Conservation (phyloP, 164 flowering plant genomes). For the Paratinospora sagittata region DNA sequence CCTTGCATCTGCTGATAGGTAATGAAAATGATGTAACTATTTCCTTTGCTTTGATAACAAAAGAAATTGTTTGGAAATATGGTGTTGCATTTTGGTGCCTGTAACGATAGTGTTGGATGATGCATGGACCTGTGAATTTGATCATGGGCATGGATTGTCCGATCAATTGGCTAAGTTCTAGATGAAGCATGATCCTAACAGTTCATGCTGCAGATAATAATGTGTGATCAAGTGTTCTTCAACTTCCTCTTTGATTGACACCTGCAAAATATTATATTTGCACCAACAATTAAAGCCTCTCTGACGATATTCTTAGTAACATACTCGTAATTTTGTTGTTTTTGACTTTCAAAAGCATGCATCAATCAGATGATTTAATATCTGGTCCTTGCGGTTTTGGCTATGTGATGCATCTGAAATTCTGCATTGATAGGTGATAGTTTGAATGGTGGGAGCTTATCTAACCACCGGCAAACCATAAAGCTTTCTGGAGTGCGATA, state of each 20-base stretch:
- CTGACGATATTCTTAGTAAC: neutral
- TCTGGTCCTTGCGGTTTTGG: too few relatives aligned
- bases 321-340: neutral
- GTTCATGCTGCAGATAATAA: neutral
- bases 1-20: constrained; percentile 44
- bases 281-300: neutral
- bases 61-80: neutral
- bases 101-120: neutral
- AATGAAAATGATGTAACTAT: constrained; percentile 10
- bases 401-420: too few relatives aligned
- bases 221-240: neutral
- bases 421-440: too few relatives aligned
- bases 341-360: neutral
- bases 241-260: neutral
- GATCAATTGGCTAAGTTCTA: neutral
- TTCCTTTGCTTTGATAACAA: neutral
- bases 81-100: neutral
- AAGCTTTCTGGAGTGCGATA: too few relatives aligned
- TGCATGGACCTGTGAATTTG: neutral
- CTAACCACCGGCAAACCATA: too few relatives aligned
- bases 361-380: neutral
- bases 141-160: neutral
- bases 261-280: neutral
- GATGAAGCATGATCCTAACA: neutral
- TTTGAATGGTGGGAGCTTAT: too few relatives aligned